phyloP scores from a whole-genome alignment of 345 rosid genomes.

The Gossypium australe region DNA sequence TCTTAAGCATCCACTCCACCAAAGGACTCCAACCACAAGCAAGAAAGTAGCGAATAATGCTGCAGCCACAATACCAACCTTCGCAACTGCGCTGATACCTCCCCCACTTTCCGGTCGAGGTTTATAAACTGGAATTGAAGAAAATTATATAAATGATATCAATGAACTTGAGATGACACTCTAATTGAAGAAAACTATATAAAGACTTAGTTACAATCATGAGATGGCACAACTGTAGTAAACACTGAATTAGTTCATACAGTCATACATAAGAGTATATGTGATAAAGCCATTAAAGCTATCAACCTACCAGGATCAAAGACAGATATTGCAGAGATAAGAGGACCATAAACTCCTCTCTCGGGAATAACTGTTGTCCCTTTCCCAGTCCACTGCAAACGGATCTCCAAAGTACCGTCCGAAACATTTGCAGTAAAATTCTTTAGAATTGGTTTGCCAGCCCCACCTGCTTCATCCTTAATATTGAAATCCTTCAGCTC shows the following conservation, averaged over 20 bases:
- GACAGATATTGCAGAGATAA: slow-evolving; percentile 60
- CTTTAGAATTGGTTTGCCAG: slow-evolving; percentile 29
- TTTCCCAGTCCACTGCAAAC: slow-evolving; percentile 62
- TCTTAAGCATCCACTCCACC: slow-evolving; percentile 28
- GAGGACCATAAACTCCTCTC: slow-evolving; percentile 55
- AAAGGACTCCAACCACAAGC: slow-evolving; percentile 20
- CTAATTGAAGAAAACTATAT: no score
- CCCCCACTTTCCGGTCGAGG: background rate
- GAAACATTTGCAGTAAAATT: slow-evolving; percentile 18
- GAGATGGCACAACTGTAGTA: background rate
- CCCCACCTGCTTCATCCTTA: slow-evolving; percentile 41
- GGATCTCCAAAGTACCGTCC: slow-evolving; percentile 47
- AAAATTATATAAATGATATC: no score
- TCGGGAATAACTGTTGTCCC: slow-evolving; percentile 50
- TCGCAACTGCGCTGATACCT: background rate
- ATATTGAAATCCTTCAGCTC: slow-evolving; percentile 51
- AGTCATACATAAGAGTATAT: no score
- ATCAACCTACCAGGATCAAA: slow-evolving; percentile 28
- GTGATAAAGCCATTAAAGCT: background rate
- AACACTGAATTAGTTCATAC: background rate
- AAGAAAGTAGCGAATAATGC: slow-evolving; percentile 7
- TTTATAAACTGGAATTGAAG: slow-evolving; percentile 2
- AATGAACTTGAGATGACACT: background rate
- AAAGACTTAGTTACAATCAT: background rate
- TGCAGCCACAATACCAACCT: slow-evolving; percentile 17